Conservation (phyloP, 768 basidiomycete species). For the Kwoniella botswanensis region DNA sequence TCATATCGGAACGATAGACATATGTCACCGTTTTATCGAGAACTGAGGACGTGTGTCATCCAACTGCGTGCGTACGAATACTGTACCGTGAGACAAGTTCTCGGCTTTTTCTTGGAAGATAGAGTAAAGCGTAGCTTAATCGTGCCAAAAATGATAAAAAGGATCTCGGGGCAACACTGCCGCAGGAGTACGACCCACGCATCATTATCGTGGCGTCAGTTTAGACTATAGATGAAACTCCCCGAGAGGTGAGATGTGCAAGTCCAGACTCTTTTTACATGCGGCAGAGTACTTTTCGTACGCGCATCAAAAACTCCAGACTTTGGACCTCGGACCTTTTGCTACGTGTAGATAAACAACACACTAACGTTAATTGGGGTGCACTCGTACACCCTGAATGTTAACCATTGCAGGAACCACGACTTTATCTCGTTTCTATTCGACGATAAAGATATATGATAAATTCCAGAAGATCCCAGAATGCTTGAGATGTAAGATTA, state of each 20-base stretch:
- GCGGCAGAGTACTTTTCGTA: too few relatives aligned
- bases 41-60: constrained; percentile 1
- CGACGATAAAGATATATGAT: not conserved
- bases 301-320: not conserved
- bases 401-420: not conserved
- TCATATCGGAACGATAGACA: not conserved
- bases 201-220: too few relatives aligned
- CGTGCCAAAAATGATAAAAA: not conserved
- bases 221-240: not conserved
- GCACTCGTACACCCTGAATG: not conserved
- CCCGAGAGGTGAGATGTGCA: not conserved
- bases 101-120: not conserved
- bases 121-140: not conserved
- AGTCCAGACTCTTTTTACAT: not conserved
- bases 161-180: constrained; percentile 1
- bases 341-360: not conserved
- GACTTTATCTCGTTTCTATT: not conserved
- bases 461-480: not conserved
- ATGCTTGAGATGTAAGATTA: not conserved
- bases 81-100: not conserved
- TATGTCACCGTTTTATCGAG: not conserved
- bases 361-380: not conserved
- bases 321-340: not conserved
- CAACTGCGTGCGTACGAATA: not conserved
- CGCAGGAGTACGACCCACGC: not conserved